A percentile compares a stretch with the other conserved stretches of the same genome.
phyloP scores from a whole-genome alignment of 306 rosid genomes.

The Luffa acutangula region DNA sequence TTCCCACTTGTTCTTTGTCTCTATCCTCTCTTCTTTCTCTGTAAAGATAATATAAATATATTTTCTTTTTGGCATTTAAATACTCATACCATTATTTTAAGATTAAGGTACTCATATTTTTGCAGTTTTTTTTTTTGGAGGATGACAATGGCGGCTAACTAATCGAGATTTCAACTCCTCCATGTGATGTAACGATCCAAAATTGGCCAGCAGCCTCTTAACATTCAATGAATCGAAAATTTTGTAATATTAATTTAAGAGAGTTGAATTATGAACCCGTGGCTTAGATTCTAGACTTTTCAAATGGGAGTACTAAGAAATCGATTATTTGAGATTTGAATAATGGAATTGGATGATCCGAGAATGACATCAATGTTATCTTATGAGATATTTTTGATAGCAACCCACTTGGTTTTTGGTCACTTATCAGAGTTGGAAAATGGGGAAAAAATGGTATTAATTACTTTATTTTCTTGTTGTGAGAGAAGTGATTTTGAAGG shows the following conservation, averaged over 20 bases:
- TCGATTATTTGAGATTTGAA: neutral
- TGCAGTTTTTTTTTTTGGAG: neutral
- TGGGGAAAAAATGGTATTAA: neutral
- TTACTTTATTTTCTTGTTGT: neutral
- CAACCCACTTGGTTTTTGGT: neutral
- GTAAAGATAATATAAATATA: neutral
- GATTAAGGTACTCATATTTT: neutral
- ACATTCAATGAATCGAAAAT: neutral
- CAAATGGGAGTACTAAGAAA: neutral
- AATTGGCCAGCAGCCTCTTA: neutral
- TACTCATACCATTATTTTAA: neutral
- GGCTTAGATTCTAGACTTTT: neutral
- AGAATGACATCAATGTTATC: constrained; percentile 2
- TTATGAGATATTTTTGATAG: neutral
- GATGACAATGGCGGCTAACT: constrained; percentile 5
- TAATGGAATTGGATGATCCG: neutral
- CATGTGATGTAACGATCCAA: neutral
- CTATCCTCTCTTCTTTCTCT: neutral
- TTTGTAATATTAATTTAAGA: neutral
- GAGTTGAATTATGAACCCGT: neutral
- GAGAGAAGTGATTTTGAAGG: neutral
- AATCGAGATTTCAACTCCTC: neutral
- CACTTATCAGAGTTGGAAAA: neutral
- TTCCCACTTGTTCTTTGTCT: neutral
- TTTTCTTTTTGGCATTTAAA: neutral